Percentiles rank a stretch among this genome's conserved stretches.
Evolutionary conservation across 2,329 filamentous ascomycete species (phyloP).

Genomic region (Trichoderma asperellum): DNA sequence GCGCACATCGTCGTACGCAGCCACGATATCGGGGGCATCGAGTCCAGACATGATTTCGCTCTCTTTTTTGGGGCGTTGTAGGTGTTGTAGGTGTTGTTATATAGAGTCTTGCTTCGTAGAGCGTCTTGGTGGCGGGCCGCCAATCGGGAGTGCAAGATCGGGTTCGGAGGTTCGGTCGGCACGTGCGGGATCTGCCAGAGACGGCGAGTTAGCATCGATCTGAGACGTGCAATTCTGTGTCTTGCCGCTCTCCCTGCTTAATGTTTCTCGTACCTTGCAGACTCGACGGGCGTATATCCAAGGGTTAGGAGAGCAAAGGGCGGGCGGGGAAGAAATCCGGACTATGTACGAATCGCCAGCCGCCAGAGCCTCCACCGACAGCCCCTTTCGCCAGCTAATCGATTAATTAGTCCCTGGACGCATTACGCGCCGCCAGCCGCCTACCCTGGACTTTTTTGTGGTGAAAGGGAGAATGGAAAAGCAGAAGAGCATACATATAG

Average conservation of each 20-base stretch:
- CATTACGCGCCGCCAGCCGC: neutral
- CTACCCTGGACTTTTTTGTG: neutral
- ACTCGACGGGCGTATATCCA: conserved; percentile 3
- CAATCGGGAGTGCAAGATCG: conserved; percentile 14
- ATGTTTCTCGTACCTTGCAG: conserved; percentile 22
- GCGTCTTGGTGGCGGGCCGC: conserved; percentile 1
- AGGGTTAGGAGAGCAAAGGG: conserved; percentile 13
- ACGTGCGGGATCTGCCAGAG: conserved; percentile 21
- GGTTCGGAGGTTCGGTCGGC: conserved; percentile 10
- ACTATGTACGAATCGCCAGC: conserved; percentile 18
- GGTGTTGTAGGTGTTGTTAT: neutral
- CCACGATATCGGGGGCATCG: conserved; percentile 61
- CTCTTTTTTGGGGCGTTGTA: too few relatives aligned
- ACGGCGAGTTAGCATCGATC: conserved; percentile 2
- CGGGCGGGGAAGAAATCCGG: conserved; percentile 22
- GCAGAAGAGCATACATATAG: neutral
- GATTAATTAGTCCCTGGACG: neutral
- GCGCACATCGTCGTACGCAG: conserved; percentile 69
- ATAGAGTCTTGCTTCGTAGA: conserved; percentile 2
- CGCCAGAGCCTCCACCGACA: conserved; percentile 22
- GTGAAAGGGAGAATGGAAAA: neutral
- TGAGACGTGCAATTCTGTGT: neutral
- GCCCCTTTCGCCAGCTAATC: conserved; percentile 20
- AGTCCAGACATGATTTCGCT: conserved; percentile 55
- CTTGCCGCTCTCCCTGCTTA: neutral